A percentile compares a stretch with the other conserved stretches of the same genome.
Evolutionary conservation across 257 asterid genomes (phyloP).

Genomic region (Scutellaria barbata): DNA sequence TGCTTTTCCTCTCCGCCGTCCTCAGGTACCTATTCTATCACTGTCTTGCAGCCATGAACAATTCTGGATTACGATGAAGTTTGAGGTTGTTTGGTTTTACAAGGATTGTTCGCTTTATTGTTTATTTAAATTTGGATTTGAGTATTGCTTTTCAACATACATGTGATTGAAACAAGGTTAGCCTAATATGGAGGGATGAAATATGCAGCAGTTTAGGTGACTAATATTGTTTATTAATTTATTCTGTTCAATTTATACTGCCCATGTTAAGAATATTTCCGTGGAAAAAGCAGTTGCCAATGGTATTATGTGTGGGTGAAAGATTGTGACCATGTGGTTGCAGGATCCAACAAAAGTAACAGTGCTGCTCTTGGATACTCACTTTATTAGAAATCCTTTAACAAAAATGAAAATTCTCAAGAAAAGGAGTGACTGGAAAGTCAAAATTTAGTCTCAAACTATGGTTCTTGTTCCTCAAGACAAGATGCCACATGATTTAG

Average conservation of each 20-base stretch:
- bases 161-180: not conserved
- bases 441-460: no score
- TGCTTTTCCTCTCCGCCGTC: slow-evolving; percentile 67
- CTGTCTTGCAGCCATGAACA: slow-evolving; percentile 10
- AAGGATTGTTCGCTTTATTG: not conserved
- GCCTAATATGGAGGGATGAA: not conserved
- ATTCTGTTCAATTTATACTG: slow-evolving; percentile 10
- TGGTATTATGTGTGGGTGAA: not conserved
- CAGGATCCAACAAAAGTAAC: not conserved
- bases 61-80: slow-evolving; percentile 6
- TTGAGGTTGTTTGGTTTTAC: not conserved
- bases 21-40: slow-evolving; percentile 51
- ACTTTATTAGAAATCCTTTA: not conserved
- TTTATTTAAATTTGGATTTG: not conserved
- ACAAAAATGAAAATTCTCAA: not conserved
- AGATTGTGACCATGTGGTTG: not conserved
- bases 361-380: not conserved
- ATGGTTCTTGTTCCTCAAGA: not conserved
- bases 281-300: not conserved
- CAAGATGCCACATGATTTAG: not conserved
- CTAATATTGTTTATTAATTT: not conserved
- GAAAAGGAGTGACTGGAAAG: not conserved
- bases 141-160: not conserved
- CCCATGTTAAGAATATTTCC: not conserved
- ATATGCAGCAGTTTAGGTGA: not conserved